Evolutionary conservation across 2,329 filamentous ascomycete genomes (phyloP).

Genomic region (Ophiostoma triangulosporum): DNA sequence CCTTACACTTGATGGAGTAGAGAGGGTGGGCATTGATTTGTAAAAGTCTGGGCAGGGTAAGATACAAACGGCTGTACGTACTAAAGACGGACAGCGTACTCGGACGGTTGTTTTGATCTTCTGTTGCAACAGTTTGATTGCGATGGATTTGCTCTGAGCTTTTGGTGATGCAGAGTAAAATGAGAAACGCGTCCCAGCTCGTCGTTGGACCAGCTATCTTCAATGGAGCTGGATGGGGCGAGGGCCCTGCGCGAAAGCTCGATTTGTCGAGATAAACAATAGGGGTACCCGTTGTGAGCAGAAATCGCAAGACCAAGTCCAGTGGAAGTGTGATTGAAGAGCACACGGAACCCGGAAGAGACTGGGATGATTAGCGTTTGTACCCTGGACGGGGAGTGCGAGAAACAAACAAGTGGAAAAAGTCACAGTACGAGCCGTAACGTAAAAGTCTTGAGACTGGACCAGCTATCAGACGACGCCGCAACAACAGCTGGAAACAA

Average conservation of each 20-base stretch:
- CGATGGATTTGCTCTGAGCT: background rate
- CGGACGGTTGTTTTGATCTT: too few species aligned
- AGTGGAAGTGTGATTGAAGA: background rate
- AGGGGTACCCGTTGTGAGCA: background rate
- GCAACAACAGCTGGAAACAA: too few species aligned
- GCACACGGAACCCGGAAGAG: background rate
- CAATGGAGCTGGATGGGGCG: conserved; percentile 1
- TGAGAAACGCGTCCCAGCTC: conserved; percentile 19
- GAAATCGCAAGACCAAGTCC: background rate
- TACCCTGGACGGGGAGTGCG: background rate
- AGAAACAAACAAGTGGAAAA: background rate
- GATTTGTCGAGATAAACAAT: conserved; percentile 7
- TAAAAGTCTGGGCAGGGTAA: background rate
- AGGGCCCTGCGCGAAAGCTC: conserved; percentile 7
- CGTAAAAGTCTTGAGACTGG: background rate
- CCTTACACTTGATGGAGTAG: too few species aligned
- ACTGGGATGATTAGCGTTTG: background rate
- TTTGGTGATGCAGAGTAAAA: conserved; percentile 5
- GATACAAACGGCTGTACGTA: background rate
- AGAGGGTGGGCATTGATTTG: too few species aligned
- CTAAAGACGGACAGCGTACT: too few species aligned
- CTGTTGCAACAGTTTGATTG: background rate
- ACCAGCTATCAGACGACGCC: too few species aligned
- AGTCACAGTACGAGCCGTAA: too few species aligned
- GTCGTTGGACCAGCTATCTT: background rate